These are phyloP conservation scores for Breviolum minutum DNA, from an alignment of 73 alveolate species.

Conservation along the genomic window DNA sequence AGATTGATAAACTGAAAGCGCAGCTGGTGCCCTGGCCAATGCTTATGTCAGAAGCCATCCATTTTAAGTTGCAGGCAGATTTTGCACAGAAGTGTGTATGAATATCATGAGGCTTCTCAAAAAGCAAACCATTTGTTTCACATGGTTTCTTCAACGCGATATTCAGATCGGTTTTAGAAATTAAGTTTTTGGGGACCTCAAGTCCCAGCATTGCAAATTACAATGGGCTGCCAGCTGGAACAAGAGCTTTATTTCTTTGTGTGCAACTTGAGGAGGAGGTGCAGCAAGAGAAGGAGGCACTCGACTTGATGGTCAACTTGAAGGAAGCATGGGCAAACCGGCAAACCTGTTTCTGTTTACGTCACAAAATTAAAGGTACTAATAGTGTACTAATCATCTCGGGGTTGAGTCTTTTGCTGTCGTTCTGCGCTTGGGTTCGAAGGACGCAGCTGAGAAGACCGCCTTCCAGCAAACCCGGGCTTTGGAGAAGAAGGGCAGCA, in stretches of 20 bases:
- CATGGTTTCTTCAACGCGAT: not conserved
- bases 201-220: too few species aligned
- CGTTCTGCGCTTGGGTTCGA: not conserved
- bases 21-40: not conserved
- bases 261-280: constrained; percentile 19
- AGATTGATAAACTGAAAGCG: not conserved
- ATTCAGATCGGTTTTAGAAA: not conserved
- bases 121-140: not conserved
- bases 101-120: not conserved
- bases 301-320: constrained; percentile 52
- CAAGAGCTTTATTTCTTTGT: not conserved
- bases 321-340: not conserved
- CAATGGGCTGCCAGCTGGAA: not conserved
- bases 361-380: not conserved
- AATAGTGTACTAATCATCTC: not conserved
- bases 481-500: constrained; percentile 62
- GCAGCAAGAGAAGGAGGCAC: constrained; percentile 69
- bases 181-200: too few species aligned
- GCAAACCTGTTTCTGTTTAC: not conserved
- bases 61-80: too few species aligned
- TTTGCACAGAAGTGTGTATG: too few species aligned
- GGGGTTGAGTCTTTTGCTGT: not conserved
- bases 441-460: constrained; percentile 88
- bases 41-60: not conserved
- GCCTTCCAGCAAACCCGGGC: constrained; percentile 63